phyloP scores from a whole-genome alignment of 176 grass and related monocot species.

The Oryza glaberrima region DNA sequence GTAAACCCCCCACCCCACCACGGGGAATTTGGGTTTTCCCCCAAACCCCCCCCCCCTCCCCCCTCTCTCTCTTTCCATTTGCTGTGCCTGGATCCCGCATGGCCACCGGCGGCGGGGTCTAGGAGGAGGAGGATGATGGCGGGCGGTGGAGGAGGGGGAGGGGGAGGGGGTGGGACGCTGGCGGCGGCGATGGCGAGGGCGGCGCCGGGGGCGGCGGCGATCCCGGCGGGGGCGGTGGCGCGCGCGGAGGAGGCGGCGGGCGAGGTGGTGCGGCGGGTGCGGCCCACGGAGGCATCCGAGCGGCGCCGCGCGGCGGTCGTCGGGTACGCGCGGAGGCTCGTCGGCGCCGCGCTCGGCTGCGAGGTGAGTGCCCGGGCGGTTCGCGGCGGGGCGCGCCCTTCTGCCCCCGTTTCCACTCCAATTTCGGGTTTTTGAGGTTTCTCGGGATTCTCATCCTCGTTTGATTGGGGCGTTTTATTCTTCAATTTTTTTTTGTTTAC shows the following conservation, averaged over 20 bases:
- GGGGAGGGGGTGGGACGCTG: conserved; percentile 31
- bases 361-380: conserved; percentile 45
- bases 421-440: not conserved
- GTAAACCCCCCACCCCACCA: not conserved
- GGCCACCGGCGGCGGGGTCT: not conserved
- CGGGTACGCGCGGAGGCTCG: conserved; percentile 57
- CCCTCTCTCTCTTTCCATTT: not conserved
- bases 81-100: not conserved
- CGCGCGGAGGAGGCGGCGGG: conserved; percentile 47
- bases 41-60: not conserved
- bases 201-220: conserved; percentile 1
- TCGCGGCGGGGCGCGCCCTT: not conserved
- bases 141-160: conserved; percentile 1
- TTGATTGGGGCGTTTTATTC: not conserved
- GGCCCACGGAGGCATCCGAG: conserved; percentile 71
- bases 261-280: conserved; percentile 60
- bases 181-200: conserved; percentile 31
- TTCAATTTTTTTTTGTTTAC: not conserved
- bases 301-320: conserved; percentile 52
- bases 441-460: conserved; percentile 32
- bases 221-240: not conserved
- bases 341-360: conserved; percentile 59
- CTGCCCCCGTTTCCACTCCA: not conserved
- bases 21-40: not conserved
- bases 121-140: not conserved